Percentiles rank a stretch among this genome's conserved stretches.
These are phyloP conservation scores for Casuarina glauca DNA, from an alignment of 306 rosid genomes.

Conservation along the genomic window DNA sequence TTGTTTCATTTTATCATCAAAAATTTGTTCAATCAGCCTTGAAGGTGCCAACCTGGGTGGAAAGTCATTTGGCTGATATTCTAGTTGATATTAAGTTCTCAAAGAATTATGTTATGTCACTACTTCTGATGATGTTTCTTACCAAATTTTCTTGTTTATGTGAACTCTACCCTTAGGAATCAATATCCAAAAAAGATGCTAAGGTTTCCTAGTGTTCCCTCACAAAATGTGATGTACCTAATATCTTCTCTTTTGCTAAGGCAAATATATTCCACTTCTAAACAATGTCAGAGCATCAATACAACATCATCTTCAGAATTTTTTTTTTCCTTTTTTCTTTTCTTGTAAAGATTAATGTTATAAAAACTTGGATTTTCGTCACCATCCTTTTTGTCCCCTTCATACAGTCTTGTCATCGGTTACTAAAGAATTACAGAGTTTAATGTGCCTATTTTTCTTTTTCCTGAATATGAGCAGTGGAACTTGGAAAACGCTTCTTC, in stretches of 20 bases:
- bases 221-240: neutral
- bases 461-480: conserved; percentile 47
- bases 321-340: neutral
- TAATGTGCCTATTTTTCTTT: neutral
- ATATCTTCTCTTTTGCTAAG: neutral
- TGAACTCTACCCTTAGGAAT: neutral
- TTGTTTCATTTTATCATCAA: neutral
- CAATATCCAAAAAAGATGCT: neutral
- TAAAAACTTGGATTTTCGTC: neutral
- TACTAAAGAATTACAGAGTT: neutral
- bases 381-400: neutral
- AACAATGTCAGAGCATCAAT: neutral
- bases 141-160: neutral
- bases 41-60: neutral
- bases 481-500: conserved; percentile 67
- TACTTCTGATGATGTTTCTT: neutral
- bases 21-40: neutral
- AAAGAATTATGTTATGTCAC: neutral
- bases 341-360: neutral
- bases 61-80: neutral
- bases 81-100: neutral
- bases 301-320: neutral
- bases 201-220: neutral
- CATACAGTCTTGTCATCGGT: neutral
- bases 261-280: neutral